Evolutionary conservation across 2,329 filamentous ascomycete species (phyloP), one percentile per base, ranked within the genome.

Genomic region (Dactylellina cionopaga): DNA sequence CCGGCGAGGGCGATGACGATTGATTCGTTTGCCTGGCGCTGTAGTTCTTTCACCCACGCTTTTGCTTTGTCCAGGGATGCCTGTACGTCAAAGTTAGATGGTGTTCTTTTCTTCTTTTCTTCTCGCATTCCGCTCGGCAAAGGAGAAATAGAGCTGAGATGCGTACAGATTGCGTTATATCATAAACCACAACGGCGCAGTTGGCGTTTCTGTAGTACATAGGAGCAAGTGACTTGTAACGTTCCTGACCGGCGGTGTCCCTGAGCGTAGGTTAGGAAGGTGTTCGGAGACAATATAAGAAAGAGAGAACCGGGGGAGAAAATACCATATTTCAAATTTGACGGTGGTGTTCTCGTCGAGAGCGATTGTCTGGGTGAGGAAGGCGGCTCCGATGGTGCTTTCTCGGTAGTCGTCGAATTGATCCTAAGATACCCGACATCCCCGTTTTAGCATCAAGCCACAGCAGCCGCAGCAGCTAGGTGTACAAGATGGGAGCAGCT

Each of bases 151-250:
- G 27, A 22, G 46, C 11, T 29, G 29, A 62, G 78, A 79, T 60
- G 83, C 91, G 75, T 89, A 99, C 95, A 77, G 95, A 92, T 87
- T 99, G 95, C 79, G 95, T 99, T 80, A 99, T 98, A 83, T 99
- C 95, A 83, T 99, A 99, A 76, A 99, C 95, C 51, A 99, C 94
- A 29, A 99, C 94, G 69, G 96, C 95, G 83, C 95, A 98, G 87
- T 99, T 98, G 77, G 96, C 96, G 81, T 99, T 99, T 78, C 96
- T 86, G 84, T 99, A 99, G 85, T 99, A 99, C 95, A 99, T 99
- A 78, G 95, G 95, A 31, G 95, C 95, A 76, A 99, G 86, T 10
- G 95, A 98, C 86, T 98, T 98, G 87, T 98, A 99, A 80, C 96
- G 89, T 83, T 99, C 95, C 84, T 99, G 95, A 75, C 95, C 95